Evolutionary conservation across 2,329 filamentous ascomycete species (phyloP).

Genomic region (Clarireedia hainanense): DNA sequence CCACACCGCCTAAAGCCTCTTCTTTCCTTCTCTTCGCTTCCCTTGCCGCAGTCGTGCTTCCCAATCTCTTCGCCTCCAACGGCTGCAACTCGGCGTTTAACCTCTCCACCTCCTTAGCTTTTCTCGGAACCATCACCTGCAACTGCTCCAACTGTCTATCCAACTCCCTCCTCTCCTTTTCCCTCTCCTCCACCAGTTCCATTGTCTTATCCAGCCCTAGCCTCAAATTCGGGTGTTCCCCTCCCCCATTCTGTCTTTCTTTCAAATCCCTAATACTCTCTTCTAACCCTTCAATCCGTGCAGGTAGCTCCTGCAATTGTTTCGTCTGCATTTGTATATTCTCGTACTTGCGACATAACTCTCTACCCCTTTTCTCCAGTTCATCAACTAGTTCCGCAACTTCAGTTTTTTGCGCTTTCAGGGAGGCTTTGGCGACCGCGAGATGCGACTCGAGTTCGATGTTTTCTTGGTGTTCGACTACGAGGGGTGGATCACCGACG

Average conservation of each 20-base stretch:
- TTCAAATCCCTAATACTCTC: constrained; percentile 39
- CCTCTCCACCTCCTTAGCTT: constrained; percentile 58
- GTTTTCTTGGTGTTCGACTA: constrained; percentile 79
- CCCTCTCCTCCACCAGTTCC: constrained; percentile 43
- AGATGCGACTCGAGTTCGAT: constrained; percentile 65
- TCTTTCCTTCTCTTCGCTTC: constrained; percentile 65
- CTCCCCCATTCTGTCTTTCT: constrained; percentile 31
- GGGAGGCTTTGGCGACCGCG: constrained; percentile 59
- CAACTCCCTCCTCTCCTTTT: constrained; percentile 45
- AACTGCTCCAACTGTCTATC: constrained; percentile 57
- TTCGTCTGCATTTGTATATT: constrained; percentile 40
- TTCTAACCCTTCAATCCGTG: constrained; percentile 41
- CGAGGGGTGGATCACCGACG: constrained; percentile 79
- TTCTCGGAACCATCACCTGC: constrained; percentile 54
- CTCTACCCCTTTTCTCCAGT: constrained; percentile 57
- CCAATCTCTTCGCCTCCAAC: constrained; percentile 58
- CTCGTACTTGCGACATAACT: constrained; percentile 49
- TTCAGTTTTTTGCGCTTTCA: constrained; percentile 74
- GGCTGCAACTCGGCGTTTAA: constrained; percentile 60
- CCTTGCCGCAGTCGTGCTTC: constrained; percentile 57
- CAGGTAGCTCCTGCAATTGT: constrained; percentile 44
- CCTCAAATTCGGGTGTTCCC: constrained; percentile 34
- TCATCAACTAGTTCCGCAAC: constrained; percentile 66
- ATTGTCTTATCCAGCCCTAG: constrained; percentile 51
- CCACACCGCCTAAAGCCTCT: constrained; percentile 53